Base-by-base conservation (phyloP, 768 basidiomycete genomes). In the Mycena polygramma region DNA sequence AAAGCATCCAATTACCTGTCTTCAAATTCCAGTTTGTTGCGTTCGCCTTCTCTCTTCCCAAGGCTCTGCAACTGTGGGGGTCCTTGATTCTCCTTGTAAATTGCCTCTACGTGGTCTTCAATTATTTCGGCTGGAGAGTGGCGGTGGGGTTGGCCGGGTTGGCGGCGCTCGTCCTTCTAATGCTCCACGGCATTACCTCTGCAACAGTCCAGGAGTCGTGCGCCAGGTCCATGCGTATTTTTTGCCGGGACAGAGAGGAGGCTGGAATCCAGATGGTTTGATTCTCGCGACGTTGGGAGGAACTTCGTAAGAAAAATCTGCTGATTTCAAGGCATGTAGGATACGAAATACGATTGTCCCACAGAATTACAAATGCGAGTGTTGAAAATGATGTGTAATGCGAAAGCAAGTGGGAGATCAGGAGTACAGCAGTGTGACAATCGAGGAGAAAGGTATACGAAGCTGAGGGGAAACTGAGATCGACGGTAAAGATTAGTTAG, bases 31-130 rank as follows among this genome's bases (percentile, higher is more conserved):
- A 87, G 57, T 78, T 80, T 41, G 76, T 81, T 8, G 87, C 88
- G 10, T 77, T 91, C 22, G 80, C 81, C 0, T 90, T 86, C 72
- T 81, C 88, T 22, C 80, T 91, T 7, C 91, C 91, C 0, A 83
- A 83, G 67, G 83, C 87, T 0, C 75, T 86, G 14, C 85, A 84
- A 69, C 72, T 90, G 19, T 91, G 88, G 86, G 84, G 85, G 30
- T 71, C 81, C 35, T 22, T 80, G 6, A 30, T 75, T 2, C 77
- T 85, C 60, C 71, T 80, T 2, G 57, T 14, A 1, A 57, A 69
- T 46, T 62, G n/a, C 46, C 5, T 64, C 14, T 48, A 55, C 5
- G 11, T 63, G 43, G 39, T 66, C 14, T 8, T 26, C 19, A 9
- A 54, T 0, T 26, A 52, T 39, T 35, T 58, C 24, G 55, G 68